These are phyloP conservation scores for Linnemannia exigua DNA, from an alignment of 192 early-diverging fungal genomes.

Conservation along the genomic window DNA sequence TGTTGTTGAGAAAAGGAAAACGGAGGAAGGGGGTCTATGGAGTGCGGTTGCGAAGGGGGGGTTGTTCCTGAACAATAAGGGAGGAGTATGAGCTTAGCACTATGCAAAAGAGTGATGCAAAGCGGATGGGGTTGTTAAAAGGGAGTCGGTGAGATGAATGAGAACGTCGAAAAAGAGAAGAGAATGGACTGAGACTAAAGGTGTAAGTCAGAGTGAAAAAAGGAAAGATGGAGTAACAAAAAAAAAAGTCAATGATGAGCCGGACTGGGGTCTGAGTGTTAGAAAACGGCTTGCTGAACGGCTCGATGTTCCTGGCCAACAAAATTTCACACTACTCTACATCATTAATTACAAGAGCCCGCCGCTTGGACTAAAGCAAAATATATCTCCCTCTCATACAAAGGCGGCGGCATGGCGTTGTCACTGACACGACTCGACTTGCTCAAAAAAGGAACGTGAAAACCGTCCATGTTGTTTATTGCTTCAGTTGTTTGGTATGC, in stretches of 20 bases:
- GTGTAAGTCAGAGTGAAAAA: neutral
- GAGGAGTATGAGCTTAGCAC: neutral
- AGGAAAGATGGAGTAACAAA: neutral
- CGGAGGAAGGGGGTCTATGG: neutral
- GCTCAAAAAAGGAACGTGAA: neutral
- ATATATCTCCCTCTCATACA: no score
- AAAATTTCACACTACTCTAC: no score
- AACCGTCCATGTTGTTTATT: neutral
- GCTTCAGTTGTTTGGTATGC: neutral
- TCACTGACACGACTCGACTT: no score
- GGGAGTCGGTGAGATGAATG: neutral
- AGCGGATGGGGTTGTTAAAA: neutral
- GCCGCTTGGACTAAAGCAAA: no score
- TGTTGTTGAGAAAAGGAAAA: neutral
- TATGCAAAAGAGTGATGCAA: neutral
- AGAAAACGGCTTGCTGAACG: neutral
- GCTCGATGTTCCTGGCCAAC: neutral
- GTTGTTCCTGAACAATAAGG: neutral
- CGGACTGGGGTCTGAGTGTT: neutral
- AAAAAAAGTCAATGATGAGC: neutral
- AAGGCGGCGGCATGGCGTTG: no score
- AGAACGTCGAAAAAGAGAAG: neutral
- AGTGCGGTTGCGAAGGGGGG: neutral
- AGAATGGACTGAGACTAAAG: neutral
- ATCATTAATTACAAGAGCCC: no score